These are phyloP conservation scores for Colletotrichum camelliae DNA, from an alignment of 2,329 filamentous ascomycete genomes.

Conservation along the genomic window DNA sequence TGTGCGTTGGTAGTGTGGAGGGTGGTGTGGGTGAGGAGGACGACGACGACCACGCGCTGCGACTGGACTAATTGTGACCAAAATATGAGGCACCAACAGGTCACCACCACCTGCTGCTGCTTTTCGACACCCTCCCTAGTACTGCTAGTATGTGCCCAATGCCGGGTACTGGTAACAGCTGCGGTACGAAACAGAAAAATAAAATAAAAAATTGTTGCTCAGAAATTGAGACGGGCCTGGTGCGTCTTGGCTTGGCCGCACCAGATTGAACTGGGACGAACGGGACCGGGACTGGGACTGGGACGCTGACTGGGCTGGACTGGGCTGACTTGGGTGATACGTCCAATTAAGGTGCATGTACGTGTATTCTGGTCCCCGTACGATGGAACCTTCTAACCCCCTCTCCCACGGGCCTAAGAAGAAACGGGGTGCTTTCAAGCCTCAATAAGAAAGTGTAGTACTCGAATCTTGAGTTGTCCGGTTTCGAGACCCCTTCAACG, in stretches of 20 bases:
- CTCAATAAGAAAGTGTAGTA: not conserved
- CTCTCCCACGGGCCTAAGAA: not conserved
- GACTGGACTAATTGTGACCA: not conserved
- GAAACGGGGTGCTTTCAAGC: not conserved
- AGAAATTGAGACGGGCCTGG: conserved; percentile 10
- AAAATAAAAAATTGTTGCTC: not conserved
- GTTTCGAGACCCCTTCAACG: not conserved
- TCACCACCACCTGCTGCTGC: not conserved
- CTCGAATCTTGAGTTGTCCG: not conserved
- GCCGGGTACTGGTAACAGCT: not conserved
- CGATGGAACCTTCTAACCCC: not conserved
- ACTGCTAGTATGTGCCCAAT: not conserved
- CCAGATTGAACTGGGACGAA: not conserved
- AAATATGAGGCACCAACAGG: conserved; percentile 17
- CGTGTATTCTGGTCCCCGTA: not conserved
- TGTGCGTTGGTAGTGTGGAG: not conserved
- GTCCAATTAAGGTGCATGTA: conserved; percentile 19
- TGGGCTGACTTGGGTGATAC: conserved; percentile 4
- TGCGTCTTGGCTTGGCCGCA: conserved; percentile 17
- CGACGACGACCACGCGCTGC: not conserved
- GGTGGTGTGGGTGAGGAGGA: not conserved
- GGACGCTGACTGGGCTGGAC: not conserved
- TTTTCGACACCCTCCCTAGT: not conserved
- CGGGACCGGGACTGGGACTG: not conserved
- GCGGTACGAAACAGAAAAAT: not conserved